These are phyloP conservation scores for Hyparrhenia diplandra DNA, from an alignment of 176 grass and related monocot species.

Conservation along the genomic window DNA sequence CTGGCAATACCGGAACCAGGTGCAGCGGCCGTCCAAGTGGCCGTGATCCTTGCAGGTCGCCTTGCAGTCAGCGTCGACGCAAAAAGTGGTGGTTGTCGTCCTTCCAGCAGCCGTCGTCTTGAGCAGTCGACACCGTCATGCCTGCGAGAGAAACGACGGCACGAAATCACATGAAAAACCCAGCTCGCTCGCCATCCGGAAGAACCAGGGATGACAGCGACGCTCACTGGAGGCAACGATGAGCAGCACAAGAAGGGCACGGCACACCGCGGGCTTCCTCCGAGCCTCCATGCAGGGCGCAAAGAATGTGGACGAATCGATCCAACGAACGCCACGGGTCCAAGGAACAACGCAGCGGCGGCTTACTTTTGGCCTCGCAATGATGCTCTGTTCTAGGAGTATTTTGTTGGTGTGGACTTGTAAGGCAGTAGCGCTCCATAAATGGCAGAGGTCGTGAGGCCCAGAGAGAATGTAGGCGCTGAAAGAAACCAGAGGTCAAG, in stretches of 20 bases:
- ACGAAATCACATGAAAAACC: neutral
- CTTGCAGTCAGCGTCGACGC: neutral
- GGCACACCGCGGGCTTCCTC: constrained; percentile 7
- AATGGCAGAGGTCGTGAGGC: neutral
- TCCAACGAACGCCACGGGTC: neutral
- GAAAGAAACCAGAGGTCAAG: neutral
- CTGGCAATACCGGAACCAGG: neutral
- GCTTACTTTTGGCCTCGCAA: neutral
- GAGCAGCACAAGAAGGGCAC: constrained; percentile 18
- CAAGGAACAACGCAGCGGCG: neutral
- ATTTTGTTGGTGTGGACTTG: neutral
- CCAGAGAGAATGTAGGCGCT: neutral
- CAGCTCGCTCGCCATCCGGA: neutral
- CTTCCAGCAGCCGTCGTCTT: neutral
- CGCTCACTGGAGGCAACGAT: constrained; percentile 15
- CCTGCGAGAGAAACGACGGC: neutral
- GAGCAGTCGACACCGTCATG: neutral
- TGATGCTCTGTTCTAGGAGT: neutral
- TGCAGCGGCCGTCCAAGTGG: constrained; percentile 10
- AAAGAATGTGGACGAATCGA: neutral
- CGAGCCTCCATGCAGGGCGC: constrained; percentile 25
- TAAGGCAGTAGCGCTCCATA: neutral
- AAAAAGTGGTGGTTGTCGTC: constrained; percentile 18
- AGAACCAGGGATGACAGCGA: neutral
- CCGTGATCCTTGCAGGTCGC: neutral